Percentiles rank a stretch among this genome's conserved stretches.
phyloP scores from a whole-genome alignment of 2,329 filamentous ascomycete species.

The Scortechinia acanthostroma region DNA sequence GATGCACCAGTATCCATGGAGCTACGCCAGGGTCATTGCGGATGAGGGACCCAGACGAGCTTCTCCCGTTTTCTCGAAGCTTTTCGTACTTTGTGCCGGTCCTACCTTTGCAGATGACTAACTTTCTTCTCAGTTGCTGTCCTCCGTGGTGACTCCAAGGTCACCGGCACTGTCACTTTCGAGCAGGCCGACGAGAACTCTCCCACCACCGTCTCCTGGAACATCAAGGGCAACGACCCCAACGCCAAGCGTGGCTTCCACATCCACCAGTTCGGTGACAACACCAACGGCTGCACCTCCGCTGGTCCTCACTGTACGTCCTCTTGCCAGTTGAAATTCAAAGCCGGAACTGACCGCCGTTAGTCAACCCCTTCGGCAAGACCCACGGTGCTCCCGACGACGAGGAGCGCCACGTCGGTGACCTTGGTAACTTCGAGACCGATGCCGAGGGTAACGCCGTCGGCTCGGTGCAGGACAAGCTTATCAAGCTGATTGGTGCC shows the following conservation, averaged over 20 bases:
- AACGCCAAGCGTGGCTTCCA: slow-evolving; percentile 97
- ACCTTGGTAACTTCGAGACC: slow-evolving; percentile 94
- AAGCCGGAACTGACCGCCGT: background rate
- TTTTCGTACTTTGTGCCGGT: no score
- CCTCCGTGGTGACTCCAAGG: slow-evolving; percentile 93
- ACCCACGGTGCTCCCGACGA: slow-evolving; percentile 82
- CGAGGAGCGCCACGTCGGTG: slow-evolving; percentile 84
- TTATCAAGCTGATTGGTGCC: slow-evolving; percentile 91
- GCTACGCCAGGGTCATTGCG: no score
- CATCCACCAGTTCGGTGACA: slow-evolving; percentile 98
- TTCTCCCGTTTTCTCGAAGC: no score
- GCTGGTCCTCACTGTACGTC: slow-evolving; percentile 91
- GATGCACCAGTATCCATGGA: no score
- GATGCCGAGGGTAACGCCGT: slow-evolving; percentile 85
- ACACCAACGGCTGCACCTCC: slow-evolving; percentile 99
- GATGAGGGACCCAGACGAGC: no score
- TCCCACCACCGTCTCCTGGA: slow-evolving; percentile 82
- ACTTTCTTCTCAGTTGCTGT: slow-evolving; percentile 87
- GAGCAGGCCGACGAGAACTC: slow-evolving; percentile 79
- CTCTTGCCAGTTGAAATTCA: background rate
- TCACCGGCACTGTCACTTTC: slow-evolving; percentile 89
- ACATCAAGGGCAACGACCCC: slow-evolving; percentile 85
- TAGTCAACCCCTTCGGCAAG: slow-evolving; percentile 94
- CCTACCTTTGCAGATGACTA: no score
- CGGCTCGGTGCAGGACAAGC: slow-evolving; percentile 72